Conservation (phyloP, 179 eudicot species). For the Drosera spatulata region DNA sequence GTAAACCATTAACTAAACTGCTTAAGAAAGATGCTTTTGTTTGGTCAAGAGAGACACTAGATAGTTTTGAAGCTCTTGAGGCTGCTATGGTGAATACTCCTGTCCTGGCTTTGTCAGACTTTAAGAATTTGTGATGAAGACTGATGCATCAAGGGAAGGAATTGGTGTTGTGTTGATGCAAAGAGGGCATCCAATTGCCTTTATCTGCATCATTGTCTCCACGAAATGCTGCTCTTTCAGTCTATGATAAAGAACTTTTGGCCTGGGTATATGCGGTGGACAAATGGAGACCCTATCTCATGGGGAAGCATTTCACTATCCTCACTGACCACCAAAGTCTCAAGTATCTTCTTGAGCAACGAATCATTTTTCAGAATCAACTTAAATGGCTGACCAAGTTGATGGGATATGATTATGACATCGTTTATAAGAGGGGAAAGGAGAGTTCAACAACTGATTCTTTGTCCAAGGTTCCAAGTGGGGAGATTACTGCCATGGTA, state of each 20-base stretch:
- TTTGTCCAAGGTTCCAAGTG: not conserved
- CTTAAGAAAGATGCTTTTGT: constrained; percentile 1
- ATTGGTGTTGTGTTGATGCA: not conserved
- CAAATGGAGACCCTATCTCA: no score
- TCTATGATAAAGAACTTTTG: not conserved
- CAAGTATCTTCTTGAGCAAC: no score
- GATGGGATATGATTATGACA: not conserved
- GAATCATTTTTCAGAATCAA: not conserved
- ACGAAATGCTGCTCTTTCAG: not conserved
- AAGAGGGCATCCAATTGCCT: not conserved
- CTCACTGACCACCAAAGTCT: no score
- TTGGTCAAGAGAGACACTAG: not conserved
- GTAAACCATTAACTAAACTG: constrained; percentile 1
- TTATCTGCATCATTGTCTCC: not conserved
- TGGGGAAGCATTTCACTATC: no score
- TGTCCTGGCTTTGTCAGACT: not conserved
- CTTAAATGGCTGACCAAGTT: not conserved
- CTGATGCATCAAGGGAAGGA: no score
- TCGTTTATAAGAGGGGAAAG: not conserved
- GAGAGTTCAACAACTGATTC: not conserved
- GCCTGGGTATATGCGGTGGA: not conserved
- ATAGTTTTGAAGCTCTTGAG: not conserved
- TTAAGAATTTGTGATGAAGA: not conserved
- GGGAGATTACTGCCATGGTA: not conserved
- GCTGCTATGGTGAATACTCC: not conserved